Evolutionary conservation across 306 rosid genomes (phyloP), one percentile per base, ranked within the genome.

Genomic region (Prunus salicina): DNA sequence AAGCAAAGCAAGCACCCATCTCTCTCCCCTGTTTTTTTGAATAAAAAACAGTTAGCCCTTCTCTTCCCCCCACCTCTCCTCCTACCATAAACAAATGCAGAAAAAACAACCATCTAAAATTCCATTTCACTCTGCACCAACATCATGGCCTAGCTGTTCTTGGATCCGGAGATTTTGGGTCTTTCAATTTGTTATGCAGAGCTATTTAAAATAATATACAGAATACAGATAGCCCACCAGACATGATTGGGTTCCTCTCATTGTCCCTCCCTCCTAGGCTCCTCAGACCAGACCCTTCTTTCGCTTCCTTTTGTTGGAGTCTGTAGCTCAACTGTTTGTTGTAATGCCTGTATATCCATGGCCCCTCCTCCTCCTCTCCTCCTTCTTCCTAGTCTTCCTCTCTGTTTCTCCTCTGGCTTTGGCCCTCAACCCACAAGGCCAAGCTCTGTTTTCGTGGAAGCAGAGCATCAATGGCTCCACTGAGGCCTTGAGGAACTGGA

Each of bases 141-240:
- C 96, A 90, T 90, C 87, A 89, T 89, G 93, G 90, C 91, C 95
- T 86, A 87, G 95, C 91, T 89, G 97, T 88, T 89, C 95, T 92
- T 89, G 96, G 98, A 94, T 94, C 98, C 92, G 86, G 89, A 86
- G 91, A 88, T 90, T 90, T 87, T 83, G 91, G 91, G 85, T 80
- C 81, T 82, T 82, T 87, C 69, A 60, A 80, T 52, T 45, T 83
- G 64, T 73, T 72, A 61, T 61, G 65, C 65, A 74, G 10, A 24
- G n/a, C 43, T 69, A 63, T 14, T 73, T 71, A 56, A 81, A 76
- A 71, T 15, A 27, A 51, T 28, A 70, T 25, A 69, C 79, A n/a
- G 63, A 28, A 70, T 25, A 69, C 79, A n/a, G 63, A 28, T 86
- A 88, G 85, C 81, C 90, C 95, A 83, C 93, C 87, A 87, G 90